Evolutionary conservation across 1,139 yeast species (phyloP).

Genomic region (Kodamaea arcana): DNA sequence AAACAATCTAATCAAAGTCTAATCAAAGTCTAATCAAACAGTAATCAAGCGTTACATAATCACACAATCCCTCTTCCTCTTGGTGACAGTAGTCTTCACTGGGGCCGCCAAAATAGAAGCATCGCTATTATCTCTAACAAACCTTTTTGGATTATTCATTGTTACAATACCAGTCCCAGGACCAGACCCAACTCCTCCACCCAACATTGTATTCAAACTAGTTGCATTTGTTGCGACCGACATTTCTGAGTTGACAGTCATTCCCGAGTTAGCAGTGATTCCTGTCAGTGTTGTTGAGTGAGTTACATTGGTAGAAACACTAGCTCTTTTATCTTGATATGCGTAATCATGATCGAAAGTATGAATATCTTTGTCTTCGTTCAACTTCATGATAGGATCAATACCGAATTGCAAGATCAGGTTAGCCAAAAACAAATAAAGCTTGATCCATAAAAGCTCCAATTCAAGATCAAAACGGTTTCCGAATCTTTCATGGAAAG

Average conservation of each 20-base stretch:
- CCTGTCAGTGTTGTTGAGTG: conserved; percentile 7
- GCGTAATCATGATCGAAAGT: conserved; percentile 1
- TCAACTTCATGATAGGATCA: conserved; percentile 47
- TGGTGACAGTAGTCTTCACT: conserved; percentile 20
- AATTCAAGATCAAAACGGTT: conserved; percentile 43
- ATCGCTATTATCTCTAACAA: conserved; percentile 1
- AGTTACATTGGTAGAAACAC: conserved; percentile 13
- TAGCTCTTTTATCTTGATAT: conserved; percentile 12
- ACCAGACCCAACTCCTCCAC: background rate
- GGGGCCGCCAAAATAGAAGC: background rate
- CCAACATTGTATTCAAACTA: conserved; percentile 2
- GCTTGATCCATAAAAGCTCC: conserved; percentile 70
- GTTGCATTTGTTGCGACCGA: too few relatives aligned
- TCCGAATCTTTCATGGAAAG: conserved; percentile 67
- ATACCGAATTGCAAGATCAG: conserved; percentile 60
- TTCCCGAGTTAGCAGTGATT: conserved; percentile 4
- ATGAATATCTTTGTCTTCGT: conserved; percentile 4
- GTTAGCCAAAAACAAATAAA: conserved; percentile 61
- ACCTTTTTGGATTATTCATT: conserved; percentile 4
- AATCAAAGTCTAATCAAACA: too few relatives aligned
- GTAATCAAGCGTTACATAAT: too few relatives aligned
- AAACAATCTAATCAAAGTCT: too few relatives aligned
- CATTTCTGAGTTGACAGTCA: conserved; percentile 6
- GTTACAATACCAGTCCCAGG: conserved; percentile 1
- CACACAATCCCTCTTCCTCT: conserved; percentile 34